phyloP scores from a whole-genome alignment of 306 rosid species.

The Malus domestica region ASM211411v1 NC_041792.1:30802907-30803406 shows the following conservation, averaged over 20 bases:
- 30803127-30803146: background rate
- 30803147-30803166: conserved; percentile 6
- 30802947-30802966: conserved; percentile 69
- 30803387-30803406: background rate
- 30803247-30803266: no score
- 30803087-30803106: background rate
- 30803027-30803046: conserved; percentile 23
- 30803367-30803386: background rate
- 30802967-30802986: conserved; percentile 65
- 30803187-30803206: background rate
- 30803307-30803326: background rate
- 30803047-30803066: conserved; percentile 10
- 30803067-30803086: background rate
- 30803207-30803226: background rate
- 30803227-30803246: background rate
- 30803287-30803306: no score
- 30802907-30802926: conserved; percentile 67
- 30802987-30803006: conserved; percentile 81
- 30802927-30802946: conserved; percentile 71
- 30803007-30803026: conserved; percentile 72
- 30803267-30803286: background rate
- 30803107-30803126: background rate
- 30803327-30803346: background rate
- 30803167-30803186: conserved; percentile 1
- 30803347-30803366: background rate